Evolutionary conservation across 129 eudicot species (phyloP), one percentile per base, ranked within the genome.

Genomic region (Lonicera japonica): DNA sequence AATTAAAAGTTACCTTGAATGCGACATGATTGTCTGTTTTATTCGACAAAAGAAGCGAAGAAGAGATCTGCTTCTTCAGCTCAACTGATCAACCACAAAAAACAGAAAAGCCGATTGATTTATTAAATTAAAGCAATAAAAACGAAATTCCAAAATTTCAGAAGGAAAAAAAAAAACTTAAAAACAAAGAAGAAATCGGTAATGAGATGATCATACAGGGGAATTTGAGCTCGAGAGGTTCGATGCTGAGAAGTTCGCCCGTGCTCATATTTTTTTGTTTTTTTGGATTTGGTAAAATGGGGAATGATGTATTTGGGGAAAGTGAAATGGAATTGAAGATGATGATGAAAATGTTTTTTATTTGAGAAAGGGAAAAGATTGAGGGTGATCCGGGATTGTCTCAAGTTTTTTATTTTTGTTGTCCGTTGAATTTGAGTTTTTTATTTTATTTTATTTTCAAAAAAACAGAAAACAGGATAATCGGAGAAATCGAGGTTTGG

Each of bases 31-130:
- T 70, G 29, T 85, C 91, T 50, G 96, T 84, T 63, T 87, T 87
- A 69, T 92, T 92, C 4, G 85, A 53, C 41, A 92, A 74, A 54
- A 78, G 90, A 58, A 92, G 80, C 52, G 96, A 77, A 11, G 88
- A 92, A 67, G 94, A 80, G 81, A 92, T 88, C 90, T 92, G 98
- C 69, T 80, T 92, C 76, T 80, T 82, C 38, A 87, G 76, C 72
- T 92, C 96, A 73, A 92, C 98, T 92, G 64, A 58, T 47, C 53
- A 54, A 72, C 61, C 21, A 34, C 53, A 68, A 55, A 54, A n/a
- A 41, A 12, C 41, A n/a, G 10, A 63, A n/a, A 64, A 78, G 46
- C 58, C 34, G 46, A 25, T 10, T 14, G 65, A 75, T 60, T 22
- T 5, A 16, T 0, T 1, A 43, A 21, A 25, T 17, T 21, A 73